Evolutionary conservation across 2,329 filamentous ascomycete species (phyloP), one percentile per base, ranked within the genome.

Genomic region (Arthrinium puccinioides): DNA sequence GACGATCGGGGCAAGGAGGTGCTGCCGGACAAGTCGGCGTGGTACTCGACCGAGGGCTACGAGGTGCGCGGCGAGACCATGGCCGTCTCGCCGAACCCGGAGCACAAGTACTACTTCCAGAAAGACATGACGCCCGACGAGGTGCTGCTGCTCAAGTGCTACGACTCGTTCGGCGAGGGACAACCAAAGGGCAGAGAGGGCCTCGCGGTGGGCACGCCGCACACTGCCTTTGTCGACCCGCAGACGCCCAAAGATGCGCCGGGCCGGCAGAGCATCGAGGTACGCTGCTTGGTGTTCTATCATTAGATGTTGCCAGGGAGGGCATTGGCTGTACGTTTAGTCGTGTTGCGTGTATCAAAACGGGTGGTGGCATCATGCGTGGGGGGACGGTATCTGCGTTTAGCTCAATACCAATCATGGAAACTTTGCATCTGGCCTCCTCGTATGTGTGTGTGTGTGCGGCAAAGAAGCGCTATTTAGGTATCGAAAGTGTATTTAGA

Each of bases 61-160:
- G 73, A 79, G 51, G 69, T 73, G 9, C 42, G 45, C 28, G 77
- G 81, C 15, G 79, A 84, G 61, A 83, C 78, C 2, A 70, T 79
- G 51, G 67, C 64, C 0, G 73, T 84, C 0, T 62, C 67, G 31
- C 67, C 76, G 4, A 82, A 63, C 45, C 69, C 74, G 7, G 56
- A 55, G 13, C 80, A 84, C 53, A 64, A 65, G 46, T 81, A 81
- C 48, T 82, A 72, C 49, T 84, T 83, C 47, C 62, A 74, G 52
- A 82, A 80, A 58, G 79, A 82, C 49, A 83, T 84, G 79, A 75
- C 67, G 32, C 65, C 66, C 5, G 65, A 67, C n/a, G 64, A 70
- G 54, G 63, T 54, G 8, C 48, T 70, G 45, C 55, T 70, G 26
- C 60, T 70, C 45, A 70, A 75, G 64, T 75, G 72, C 48, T 74